These are phyloP conservation scores for Phytopythium sindhum DNA, from an alignment of 352 stramenopile genomes.

Conservation along the genomic window DNA sequence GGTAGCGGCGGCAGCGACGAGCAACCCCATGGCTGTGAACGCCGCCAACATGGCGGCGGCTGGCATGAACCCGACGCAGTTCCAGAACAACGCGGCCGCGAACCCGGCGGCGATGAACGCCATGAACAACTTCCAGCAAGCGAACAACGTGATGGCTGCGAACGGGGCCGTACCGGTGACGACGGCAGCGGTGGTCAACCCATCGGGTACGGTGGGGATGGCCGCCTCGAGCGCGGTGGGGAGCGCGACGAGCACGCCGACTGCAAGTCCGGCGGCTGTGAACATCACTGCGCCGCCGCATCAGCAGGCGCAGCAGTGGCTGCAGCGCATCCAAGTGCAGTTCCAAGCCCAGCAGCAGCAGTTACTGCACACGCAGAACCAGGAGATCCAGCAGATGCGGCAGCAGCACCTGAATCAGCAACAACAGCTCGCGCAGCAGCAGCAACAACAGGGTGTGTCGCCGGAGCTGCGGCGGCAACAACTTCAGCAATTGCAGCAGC, in stretches of 20 bases:
- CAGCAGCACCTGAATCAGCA: conserved; percentile 77
- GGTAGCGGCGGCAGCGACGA: conserved; percentile 7
- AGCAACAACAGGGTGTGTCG: conserved; percentile 60
- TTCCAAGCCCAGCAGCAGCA: conserved; percentile 79
- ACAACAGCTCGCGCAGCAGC: conserved; percentile 65
- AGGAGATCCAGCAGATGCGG: conserved; percentile 73
- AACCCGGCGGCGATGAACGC: conserved; percentile 26
- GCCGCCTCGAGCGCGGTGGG: conserved; percentile 18
- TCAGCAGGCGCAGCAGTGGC: conserved; percentile 73
- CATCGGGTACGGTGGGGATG: conserved; percentile 23
- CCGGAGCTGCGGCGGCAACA: conserved; percentile 62
- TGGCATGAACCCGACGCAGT: conserved; percentile 33
- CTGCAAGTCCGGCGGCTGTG: conserved; percentile 15
- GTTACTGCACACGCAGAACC: conserved; percentile 66
- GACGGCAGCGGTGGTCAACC: conserved; percentile 25
- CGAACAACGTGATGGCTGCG: conserved; percentile 23
- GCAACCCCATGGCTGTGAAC: conserved; percentile 15
- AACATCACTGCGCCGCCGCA: conserved; percentile 42
- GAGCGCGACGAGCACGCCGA: conserved; percentile 16
- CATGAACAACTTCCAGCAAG: conserved; percentile 57
- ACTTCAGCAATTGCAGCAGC: conserved; percentile 73
- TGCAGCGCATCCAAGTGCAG: conserved; percentile 80
- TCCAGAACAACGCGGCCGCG: conserved; percentile 26
- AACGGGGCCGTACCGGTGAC: conserved; percentile 16
- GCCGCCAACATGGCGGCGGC: conserved; percentile 5